Evolutionary conservation across 768 basidiomycete genomes (phyloP).

Genomic region (Galerina marginata): DNA sequence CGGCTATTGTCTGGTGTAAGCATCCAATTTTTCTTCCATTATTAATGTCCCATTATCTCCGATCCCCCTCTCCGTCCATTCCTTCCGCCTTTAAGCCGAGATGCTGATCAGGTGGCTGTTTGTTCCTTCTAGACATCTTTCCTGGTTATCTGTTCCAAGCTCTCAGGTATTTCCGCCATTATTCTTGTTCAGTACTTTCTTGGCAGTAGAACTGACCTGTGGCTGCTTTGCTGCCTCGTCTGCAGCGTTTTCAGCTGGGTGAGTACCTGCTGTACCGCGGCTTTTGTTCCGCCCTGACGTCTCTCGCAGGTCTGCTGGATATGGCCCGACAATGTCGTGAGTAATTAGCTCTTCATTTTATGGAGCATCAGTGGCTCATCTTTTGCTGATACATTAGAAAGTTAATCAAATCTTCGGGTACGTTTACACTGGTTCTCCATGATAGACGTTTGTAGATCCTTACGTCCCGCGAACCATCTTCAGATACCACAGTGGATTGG

Average conservation of each 20-base stretch:
- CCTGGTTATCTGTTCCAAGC: conserved; percentile 70
- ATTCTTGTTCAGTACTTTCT: background rate
- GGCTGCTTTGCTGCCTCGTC: background rate
- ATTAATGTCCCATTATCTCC: background rate
- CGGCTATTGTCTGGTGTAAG: conserved; percentile 51
- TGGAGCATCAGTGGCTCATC: conserved; percentile 3
- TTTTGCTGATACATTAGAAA: conserved; percentile 37
- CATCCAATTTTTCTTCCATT: conserved; percentile 5
- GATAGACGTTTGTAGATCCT: background rate
- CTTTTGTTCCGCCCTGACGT: background rate
- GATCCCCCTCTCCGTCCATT: background rate
- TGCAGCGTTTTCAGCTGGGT: conserved; percentile 57
- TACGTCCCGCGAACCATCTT: conserved; percentile 1
- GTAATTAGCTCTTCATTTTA: conserved; percentile 25
- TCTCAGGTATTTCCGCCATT: conserved; percentile 44
- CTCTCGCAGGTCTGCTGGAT: conserved; percentile 64
- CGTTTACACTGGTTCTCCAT: conserved; percentile 3
- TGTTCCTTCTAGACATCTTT: conserved; percentile 48
- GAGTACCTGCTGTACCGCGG: conserved; percentile 6
- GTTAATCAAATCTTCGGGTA: conserved; percentile 66
- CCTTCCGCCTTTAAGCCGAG: conserved; percentile 6
- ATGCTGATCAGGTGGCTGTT: background rate
- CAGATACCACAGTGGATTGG: conserved; percentile 55
- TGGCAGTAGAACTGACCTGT: background rate
- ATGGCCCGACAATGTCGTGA: conserved; percentile 58